Evolutionary conservation across 345 rosid species (phyloP), one percentile per base, ranked within the genome.

Genomic region (Alliaria petiolata): DNA sequence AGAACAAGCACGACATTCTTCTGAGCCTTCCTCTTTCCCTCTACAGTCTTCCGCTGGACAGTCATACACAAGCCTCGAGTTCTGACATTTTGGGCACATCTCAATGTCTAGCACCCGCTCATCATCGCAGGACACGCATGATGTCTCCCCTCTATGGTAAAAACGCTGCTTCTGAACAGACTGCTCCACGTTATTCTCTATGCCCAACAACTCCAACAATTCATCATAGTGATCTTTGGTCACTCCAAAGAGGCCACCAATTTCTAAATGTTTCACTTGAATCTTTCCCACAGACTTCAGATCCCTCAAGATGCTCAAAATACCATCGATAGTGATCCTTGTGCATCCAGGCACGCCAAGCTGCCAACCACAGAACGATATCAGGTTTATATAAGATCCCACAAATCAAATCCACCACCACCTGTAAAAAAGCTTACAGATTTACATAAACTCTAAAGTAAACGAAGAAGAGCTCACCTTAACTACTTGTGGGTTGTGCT

Each of bases 321-420:
- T 76, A 50, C 96, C 89, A 67, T 86, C 82, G 4, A 88, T 81
- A 52, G 83, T 87, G 67, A 95, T 84, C 73, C 87, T 86, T 70
- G 92, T 82, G 74, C 98, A 95, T 70, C 92, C 99, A 72, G 98
- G 86, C 50, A 95, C 90, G 75, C 89, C 82, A 64, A 95, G 79
- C 99, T 95, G 85, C 76, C 71, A 51, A 65, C 65, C 54, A 66
- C 51, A 74, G n/a, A n/a, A 71, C 25, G 72, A 22, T 22, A 25
- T 13, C 43, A 28, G 30, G 30, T 49, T 60, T 7, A 34, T n/a
- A n/a, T n/a, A n/a, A n/a, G n/a, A n/a, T n/a, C n/a, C 20, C 39
- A 40, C 67, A 50, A 1, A 40, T 20, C 7, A 53, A 19, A 1
- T 49, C 15, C 9, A 42, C 43, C n/a, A 2, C 35, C 54, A 10